Conservation (phyloP, 345 rosid species). For the Gossypium herbaceum region DNA sequence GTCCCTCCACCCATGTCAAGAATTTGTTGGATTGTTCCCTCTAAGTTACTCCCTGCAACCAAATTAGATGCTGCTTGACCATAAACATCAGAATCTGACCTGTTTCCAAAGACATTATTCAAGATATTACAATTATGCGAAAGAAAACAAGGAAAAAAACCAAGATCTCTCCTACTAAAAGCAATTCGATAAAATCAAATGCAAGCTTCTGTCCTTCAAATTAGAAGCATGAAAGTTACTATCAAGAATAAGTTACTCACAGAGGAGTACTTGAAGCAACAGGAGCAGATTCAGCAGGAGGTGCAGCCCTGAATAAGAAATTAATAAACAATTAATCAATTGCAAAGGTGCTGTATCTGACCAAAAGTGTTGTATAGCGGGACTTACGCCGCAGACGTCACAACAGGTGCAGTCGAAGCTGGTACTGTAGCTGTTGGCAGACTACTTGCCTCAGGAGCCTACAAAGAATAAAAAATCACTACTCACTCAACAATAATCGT, state of each 20-base stretch:
- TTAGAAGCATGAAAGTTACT: slow-evolving; percentile 4
- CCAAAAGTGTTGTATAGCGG: neutral
- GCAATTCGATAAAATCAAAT: neutral
- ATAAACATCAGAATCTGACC: slow-evolving; percentile 11
- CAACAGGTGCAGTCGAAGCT: slow-evolving; percentile 4
- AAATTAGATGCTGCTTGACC: slow-evolving; percentile 88
- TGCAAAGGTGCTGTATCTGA: neutral
- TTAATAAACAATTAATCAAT: neutral
- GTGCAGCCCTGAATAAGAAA: slow-evolving; percentile 13
- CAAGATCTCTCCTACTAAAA: neutral
- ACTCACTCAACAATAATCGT: neutral
- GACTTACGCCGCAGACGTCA: neutral
- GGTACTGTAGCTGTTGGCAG: slow-evolving; percentile 23
- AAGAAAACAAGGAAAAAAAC: slow-evolving; percentile 13
- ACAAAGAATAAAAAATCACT: slow-evolving; percentile 8
- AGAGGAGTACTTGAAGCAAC: slow-evolving; percentile 19
- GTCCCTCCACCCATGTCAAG: slow-evolving; percentile 95
- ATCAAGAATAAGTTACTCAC: slow-evolving; percentile 23
- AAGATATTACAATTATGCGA: neutral
- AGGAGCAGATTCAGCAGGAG: slow-evolving; percentile 30
- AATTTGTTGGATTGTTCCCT: slow-evolving; percentile 80
- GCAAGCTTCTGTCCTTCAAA: slow-evolving; percentile 12
- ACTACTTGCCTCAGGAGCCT: slow-evolving; percentile 48
- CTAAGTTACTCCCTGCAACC: slow-evolving; percentile 79
- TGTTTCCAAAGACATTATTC: neutral